Percentiles rank a stretch among this genome's conserved stretches.
Evolutionary conservation across 2,329 filamentous ascomycete species (phyloP).

Genomic region (Chrysosporium keratinophilum): DNA sequence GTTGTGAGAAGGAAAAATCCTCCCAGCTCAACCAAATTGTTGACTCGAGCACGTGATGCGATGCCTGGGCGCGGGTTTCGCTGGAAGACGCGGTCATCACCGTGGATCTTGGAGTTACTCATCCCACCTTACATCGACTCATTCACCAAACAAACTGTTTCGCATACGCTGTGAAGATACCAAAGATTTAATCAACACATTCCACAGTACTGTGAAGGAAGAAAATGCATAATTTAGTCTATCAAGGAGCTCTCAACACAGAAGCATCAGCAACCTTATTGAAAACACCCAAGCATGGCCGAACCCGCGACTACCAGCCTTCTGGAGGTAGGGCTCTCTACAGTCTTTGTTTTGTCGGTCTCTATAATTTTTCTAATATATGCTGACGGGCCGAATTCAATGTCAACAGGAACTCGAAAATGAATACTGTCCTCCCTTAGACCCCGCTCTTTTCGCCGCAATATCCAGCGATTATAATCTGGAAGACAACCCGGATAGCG

Average conservation of each 20-base stretch:
- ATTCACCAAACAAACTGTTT: background rate
- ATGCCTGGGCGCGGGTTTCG: background rate
- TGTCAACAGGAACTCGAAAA: conserved; percentile 42
- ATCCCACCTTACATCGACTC: background rate
- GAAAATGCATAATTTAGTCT: conserved; percentile 8
- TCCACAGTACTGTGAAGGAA: background rate
- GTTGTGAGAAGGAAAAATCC: too few species aligned
- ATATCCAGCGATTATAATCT: conserved; percentile 67
- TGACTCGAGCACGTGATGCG: background rate
- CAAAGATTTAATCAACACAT: background rate
- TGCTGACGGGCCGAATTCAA: background rate
- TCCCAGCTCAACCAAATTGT: too few species aligned
- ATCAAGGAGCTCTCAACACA: conserved; percentile 7
- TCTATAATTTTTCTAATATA: background rate
- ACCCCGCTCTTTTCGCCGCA: conserved; percentile 65
- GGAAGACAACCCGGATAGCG: conserved; percentile 37
- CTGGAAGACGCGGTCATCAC: background rate
- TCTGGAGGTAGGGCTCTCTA: background rate
- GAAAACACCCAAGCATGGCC: background rate
- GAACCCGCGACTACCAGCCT: background rate
- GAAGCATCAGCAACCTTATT: background rate
- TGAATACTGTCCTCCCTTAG: conserved; percentile 63
- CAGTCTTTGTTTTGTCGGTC: background rate
- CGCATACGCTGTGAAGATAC: background rate
- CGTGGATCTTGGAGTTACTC: background rate